Evolutionary conservation across 192 early-diverging fungal genomes (phyloP).

Genomic region (Coemansia sp.): DNA sequence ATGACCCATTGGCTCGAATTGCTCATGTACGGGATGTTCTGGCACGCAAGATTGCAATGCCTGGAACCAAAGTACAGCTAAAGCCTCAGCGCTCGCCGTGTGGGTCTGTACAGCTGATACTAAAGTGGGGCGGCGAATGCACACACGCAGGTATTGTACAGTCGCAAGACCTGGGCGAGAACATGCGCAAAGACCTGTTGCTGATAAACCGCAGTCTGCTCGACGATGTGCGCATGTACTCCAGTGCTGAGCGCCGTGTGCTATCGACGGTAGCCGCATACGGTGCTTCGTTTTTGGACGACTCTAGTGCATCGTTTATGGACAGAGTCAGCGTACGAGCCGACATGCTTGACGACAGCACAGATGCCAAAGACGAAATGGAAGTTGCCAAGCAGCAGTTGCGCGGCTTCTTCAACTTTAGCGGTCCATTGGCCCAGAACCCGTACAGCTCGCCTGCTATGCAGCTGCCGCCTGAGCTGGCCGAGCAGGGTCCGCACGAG

Average conservation of each 20-base stretch:
- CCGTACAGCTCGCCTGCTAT: constrained; percentile 23
- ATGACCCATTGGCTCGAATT: constrained; percentile 54
- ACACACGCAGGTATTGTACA: constrained; percentile 92
- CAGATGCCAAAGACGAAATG: constrained; percentile 92
- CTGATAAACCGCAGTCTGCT: constrained; percentile 86
- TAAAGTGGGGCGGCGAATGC: constrained; percentile 97
- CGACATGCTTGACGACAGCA: constrained; percentile 93
- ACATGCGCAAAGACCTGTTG: constrained; percentile 85
- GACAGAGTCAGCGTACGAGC: constrained; percentile 72
- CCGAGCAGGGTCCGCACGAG: constrained; percentile 25
- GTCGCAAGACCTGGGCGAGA: constrained; percentile 86
- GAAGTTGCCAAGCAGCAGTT: constrained; percentile 82
- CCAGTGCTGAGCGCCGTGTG: constrained; percentile 85
- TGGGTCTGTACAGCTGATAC: constrained; percentile 79
- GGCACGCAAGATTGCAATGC: constrained; percentile 72
- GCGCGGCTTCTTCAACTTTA: constrained; percentile 62
- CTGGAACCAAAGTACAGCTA: constrained; percentile 91
- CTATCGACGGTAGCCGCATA: constrained; percentile 75
- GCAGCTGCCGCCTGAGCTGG: constrained; percentile 40
- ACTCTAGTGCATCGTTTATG: constrained; percentile 12
- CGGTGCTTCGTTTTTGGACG: constrained; percentile 54
- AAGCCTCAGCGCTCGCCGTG: constrained; percentile 66
- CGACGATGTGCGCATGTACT: constrained; percentile 83
- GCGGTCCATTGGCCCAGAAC: constrained; percentile 25
- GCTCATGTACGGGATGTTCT: constrained; percentile 74